These are phyloP conservation scores for Rhizopogon parksii DNA, from an alignment of 1,284 basidiomycete species.

Conservation along the genomic window DNA sequence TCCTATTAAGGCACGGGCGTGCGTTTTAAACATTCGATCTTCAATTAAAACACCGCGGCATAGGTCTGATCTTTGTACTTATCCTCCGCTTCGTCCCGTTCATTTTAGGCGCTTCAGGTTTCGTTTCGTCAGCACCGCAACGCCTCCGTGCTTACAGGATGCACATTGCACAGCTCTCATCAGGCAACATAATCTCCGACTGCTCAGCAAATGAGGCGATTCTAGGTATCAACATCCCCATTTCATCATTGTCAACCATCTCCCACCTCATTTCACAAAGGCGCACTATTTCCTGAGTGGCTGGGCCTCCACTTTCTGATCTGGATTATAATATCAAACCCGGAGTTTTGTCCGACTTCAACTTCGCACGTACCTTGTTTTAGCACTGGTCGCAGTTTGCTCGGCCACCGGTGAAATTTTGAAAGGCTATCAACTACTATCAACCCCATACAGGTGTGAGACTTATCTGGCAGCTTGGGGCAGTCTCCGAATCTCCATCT, in stretches of 20 bases:
- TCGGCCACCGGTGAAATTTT: slow-evolving; percentile 11
- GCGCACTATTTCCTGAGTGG: background rate
- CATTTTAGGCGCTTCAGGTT: background rate
- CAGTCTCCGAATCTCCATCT: too few species aligned
- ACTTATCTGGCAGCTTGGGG: background rate
- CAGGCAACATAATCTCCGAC: slow-evolving; percentile 1
- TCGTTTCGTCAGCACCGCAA: background rate
- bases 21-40: slow-evolving; percentile 19
- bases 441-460: slow-evolving; percentile 4
- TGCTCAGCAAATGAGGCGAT: background rate
- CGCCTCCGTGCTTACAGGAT: background rate
- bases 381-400: slow-evolving; percentile 9
- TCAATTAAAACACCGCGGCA: slow-evolving; percentile 10
- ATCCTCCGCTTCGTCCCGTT: background rate
- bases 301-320: background rate
- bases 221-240: background rate
- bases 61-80: slow-evolving; percentile 3
- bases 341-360: background rate
- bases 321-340: background rate
- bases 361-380: slow-evolving; percentile 9
- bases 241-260: background rate
- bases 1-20: slow-evolving; percentile 29
- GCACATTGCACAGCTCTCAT: background rate
- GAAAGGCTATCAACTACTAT: background rate
- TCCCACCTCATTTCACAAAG: background rate